Evolutionary conservation across 805 yeast genomes (phyloP).

Genomic region (Starmerella cellae): DNA sequence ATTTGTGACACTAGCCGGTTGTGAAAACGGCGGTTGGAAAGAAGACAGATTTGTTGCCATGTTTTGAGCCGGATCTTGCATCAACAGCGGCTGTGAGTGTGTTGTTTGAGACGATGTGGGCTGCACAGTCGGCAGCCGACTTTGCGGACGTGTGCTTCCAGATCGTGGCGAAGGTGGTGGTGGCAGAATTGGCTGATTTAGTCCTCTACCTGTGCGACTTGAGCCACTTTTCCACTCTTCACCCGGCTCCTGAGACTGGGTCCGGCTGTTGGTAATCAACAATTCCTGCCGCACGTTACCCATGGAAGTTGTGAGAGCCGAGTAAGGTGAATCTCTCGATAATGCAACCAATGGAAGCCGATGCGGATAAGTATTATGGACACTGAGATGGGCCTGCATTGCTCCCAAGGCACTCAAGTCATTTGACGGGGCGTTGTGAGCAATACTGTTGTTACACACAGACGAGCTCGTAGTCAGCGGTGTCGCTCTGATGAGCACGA

Average conservation of each 20-base stretch:
- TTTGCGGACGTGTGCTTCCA: neutral
- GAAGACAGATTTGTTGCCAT: too few species aligned
- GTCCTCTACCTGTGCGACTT: neutral
- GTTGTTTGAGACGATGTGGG: neutral
- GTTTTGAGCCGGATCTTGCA: too few species aligned
- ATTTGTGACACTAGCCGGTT: too few species aligned
- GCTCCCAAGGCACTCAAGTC: neutral
- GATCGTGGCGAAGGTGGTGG: conserved; percentile 16
- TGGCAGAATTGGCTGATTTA: conserved; percentile 15
- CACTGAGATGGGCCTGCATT: conserved; percentile 1
- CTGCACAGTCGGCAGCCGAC: neutral
- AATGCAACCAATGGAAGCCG: conserved; percentile 12
- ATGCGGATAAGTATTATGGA: neutral
- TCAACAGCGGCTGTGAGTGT: too few species aligned
- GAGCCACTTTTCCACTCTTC: neutral
- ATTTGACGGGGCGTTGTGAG: neutral
- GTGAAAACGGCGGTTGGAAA: too few species aligned
- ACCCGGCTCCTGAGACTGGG: neutral
- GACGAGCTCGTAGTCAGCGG: conserved; percentile 6
- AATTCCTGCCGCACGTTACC: conserved; percentile 4
- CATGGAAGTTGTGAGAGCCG: conserved; percentile 14
- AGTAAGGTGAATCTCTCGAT: conserved; percentile 10
- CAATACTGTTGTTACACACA: neutral
- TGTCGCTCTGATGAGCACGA: conserved; percentile 11
- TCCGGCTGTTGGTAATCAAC: neutral